phyloP scores from a whole-genome alignment of 345 rosid genomes.

The Euphorbia lathyris region DNA sequence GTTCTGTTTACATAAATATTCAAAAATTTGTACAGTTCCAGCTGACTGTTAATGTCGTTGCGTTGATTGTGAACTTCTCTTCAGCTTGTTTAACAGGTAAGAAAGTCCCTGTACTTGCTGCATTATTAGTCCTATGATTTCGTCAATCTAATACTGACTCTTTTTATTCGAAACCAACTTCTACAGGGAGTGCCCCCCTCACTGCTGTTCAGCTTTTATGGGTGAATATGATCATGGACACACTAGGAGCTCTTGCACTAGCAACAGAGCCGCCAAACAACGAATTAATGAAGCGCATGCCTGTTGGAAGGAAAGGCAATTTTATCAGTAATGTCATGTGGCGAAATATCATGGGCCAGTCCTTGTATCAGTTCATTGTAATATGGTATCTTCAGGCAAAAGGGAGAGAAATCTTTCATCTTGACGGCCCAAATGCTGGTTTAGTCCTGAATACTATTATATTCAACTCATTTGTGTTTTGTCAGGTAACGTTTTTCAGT shows the following conservation, averaged over 20 bases:
- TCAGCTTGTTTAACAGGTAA: slow-evolving; percentile 93
- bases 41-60: slow-evolving; percentile 85
- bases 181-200: slow-evolving; percentile 30
- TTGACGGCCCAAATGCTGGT: slow-evolving; percentile 47
- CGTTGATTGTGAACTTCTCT: slow-evolving; percentile 77
- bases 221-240: slow-evolving; percentile 39
- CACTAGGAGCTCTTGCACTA: slow-evolving; percentile 35
- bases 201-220: slow-evolving; percentile 37
- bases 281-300: slow-evolving; percentile 29
- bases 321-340: slow-evolving; percentile 91
- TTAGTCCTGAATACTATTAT: slow-evolving; percentile 29
- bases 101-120: background rate
- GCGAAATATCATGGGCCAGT: slow-evolving; percentile 91
- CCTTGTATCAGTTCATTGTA: slow-evolving; percentile 45
- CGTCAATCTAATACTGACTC: background rate
- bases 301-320: slow-evolving; percentile 45
- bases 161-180: slow-evolving; percentile 9
- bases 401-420: slow-evolving; percentile 23
- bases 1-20: slow-evolving; percentile 86
- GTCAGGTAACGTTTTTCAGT: slow-evolving; percentile 49
- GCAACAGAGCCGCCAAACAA: slow-evolving; percentile 37
- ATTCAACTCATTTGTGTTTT: slow-evolving; percentile 35
- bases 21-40: slow-evolving; percentile 97
- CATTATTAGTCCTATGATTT: background rate
- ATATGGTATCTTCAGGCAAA: slow-evolving; percentile 33